Evolutionary conservation across 768 basidiomycete species (phyloP).

Genomic region (Saitozyma podzolica): DNA sequence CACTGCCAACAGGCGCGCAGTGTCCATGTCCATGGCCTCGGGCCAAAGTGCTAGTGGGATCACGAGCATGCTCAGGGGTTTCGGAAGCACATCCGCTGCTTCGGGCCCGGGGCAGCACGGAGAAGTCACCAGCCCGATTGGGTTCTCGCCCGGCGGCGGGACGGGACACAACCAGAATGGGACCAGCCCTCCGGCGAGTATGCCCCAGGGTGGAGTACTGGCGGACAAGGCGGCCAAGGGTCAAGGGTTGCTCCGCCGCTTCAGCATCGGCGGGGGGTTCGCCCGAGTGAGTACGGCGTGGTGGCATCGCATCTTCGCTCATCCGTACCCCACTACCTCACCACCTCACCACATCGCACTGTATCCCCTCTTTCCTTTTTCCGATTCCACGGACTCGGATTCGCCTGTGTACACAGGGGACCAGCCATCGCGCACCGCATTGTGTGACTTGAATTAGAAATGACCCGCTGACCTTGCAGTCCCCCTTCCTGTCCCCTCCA

Average conservation of each 20-base stretch:
- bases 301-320: not conserved
- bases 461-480: not conserved
- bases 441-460: not conserved
- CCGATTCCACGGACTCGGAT: not conserved
- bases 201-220: constrained; percentile 28
- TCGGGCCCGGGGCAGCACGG: too few species aligned
- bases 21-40: constrained; percentile 23
- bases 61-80: constrained; percentile 21
- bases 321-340: not conserved
- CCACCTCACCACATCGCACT: not conserved
- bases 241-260: constrained; percentile 40
- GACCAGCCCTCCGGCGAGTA: not conserved
- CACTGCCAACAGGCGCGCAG: constrained; percentile 19
- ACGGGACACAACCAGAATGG: not conserved
- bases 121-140: not conserved
- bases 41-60: constrained; percentile 13
- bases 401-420: too few species aligned
- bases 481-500: constrained; percentile 7
- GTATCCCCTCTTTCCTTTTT: too few species aligned
- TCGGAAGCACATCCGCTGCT: constrained; percentile 4
- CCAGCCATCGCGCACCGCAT: too few species aligned
- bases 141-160: not conserved
- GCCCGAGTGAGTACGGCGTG: constrained; percentile 27
- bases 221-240: constrained; percentile 45
- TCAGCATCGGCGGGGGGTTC: constrained; percentile 33